A percentile compares a stretch with the other conserved stretches of the same genome.
Conservation (phyloP, 441 rosid species). For the Dalechampia spathulata region DNA sequence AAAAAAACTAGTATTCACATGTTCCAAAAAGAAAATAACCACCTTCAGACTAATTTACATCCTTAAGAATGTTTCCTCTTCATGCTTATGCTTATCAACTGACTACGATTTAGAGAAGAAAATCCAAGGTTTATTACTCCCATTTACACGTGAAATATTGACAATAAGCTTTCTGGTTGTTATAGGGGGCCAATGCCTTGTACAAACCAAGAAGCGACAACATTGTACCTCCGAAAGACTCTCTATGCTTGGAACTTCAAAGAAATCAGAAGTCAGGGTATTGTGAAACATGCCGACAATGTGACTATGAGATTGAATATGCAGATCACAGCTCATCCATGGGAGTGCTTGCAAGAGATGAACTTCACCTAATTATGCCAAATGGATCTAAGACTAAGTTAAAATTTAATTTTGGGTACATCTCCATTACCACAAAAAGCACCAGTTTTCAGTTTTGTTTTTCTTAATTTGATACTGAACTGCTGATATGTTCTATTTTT, state of each 20-base stretch:
- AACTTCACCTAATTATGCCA: slow-evolving; percentile 46
- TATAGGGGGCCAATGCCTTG: slow-evolving; percentile 79
- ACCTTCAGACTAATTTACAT: too few species aligned
- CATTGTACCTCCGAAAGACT: slow-evolving; percentile 43
- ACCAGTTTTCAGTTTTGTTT: slow-evolving; percentile 2
- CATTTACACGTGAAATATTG: not conserved
- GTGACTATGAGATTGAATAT: slow-evolving; percentile 92
- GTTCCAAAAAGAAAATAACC: too few species aligned
- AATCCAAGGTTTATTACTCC: not conserved
- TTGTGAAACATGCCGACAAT: slow-evolving; percentile 61
- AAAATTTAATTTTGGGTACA: slow-evolving; percentile 71
- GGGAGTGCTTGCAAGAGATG: slow-evolving; percentile 85
- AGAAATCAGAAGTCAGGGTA: slow-evolving; percentile 34
- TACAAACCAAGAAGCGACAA: slow-evolving; percentile 62
- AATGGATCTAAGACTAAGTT: slow-evolving; percentile 58
- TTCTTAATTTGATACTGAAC: slow-evolving; percentile 1
- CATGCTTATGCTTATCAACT: too few species aligned
- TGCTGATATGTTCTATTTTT: slow-evolving; percentile 13
- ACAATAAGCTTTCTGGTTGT: slow-evolving; percentile 20
- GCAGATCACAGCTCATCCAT: slow-evolving; percentile 91
- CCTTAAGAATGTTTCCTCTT: too few species aligned
- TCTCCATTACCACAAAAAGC: not conserved
- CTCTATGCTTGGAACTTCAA: slow-evolving; percentile 60
- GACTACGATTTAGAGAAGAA: not conserved
- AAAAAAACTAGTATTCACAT: too few species aligned